phyloP scores from a whole-genome alignment of 306 rosid species.

The Chamaecrista fasciculata region DNA sequence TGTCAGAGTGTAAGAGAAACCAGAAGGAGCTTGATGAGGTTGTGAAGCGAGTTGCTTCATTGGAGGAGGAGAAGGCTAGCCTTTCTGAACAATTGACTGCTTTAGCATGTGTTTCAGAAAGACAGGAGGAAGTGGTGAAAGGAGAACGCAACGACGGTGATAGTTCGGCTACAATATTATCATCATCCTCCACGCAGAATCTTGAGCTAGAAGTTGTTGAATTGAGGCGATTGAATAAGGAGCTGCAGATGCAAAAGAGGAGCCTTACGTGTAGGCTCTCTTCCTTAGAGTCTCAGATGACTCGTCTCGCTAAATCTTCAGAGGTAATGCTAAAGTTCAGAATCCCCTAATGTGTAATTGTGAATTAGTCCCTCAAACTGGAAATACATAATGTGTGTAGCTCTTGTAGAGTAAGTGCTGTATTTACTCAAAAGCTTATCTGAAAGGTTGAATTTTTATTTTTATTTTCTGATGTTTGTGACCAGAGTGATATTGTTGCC shows the following conservation, averaged over 20 bases:
- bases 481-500: slow-evolving; percentile 72
- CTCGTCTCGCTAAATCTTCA: slow-evolving; percentile 55
- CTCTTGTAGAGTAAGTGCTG: too few relatives aligned
- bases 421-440: too few relatives aligned
- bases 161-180: not conserved
- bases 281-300: slow-evolving; percentile 59
- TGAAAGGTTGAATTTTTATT: not conserved
- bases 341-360: not conserved
- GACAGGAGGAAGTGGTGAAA: slow-evolving; percentile 40
- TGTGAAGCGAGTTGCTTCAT: slow-evolving; percentile 41
- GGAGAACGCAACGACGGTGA: slow-evolving; percentile 33
- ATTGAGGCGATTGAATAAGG: slow-evolving; percentile 84
- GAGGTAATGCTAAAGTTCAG: slow-evolving; percentile 46
- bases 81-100: slow-evolving; percentile 55
- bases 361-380: too few relatives aligned
- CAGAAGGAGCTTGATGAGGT: slow-evolving; percentile 54
- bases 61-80: slow-evolving; percentile 62
- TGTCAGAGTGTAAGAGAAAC: slow-evolving; percentile 53
- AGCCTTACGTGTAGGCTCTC: slow-evolving; percentile 73
- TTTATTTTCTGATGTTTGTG: slow-evolving; percentile 14
- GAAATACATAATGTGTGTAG: too few relatives aligned
- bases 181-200: slow-evolving; percentile 24
- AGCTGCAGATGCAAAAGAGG: slow-evolving; percentile 90
- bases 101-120: slow-evolving; percentile 37
- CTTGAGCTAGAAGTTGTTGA: slow-evolving; percentile 86